Evolutionary conservation across 306 rosid genomes (phyloP), one percentile per base, ranked within the genome.

Genomic region (Heteromeles arbutifolia): DNA sequence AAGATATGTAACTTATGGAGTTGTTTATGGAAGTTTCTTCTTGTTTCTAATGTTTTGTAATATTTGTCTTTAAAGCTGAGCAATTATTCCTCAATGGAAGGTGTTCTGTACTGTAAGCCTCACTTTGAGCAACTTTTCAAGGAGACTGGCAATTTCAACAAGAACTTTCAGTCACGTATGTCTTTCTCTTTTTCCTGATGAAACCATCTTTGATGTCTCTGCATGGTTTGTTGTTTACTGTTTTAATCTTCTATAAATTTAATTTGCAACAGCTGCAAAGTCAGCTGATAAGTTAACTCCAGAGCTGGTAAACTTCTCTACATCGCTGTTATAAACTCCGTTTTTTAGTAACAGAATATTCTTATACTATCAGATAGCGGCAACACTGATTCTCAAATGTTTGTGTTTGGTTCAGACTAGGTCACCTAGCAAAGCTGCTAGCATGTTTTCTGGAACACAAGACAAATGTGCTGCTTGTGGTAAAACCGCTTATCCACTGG

Each of bases 361-460:
- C 64, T 22, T 76, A 6, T 41, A 54, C 63, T 41, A 29, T 61
- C 41, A 2, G 54, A 61, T 78, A 3, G 31, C 21, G 74, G 62
- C 79, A 63, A 77, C 62, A 81, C 72, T 77, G 58, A 76, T 81
- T 72, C 53, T 73, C 79, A 31, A 50, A 69, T 65, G 71, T 39
- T 52, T 81, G 65, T 44, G 74, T 79, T 78, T 78, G 44, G 88
- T 84, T 66, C 88, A 91, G 98, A 91, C 98, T 80, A 91, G 93
- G 73, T 86, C 96, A 19, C 91, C 93, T 28, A 93, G 97, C 82
- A 93, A 93, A 91, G 96, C 98, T 73, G 98, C 98, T 1, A 54
- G 96, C 83, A 91, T 93, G 98, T 93, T 93, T 84, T 93, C 97
- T 67, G 98, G 98, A 59, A 93, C 98, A 11, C 96, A 89, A 85